Evolutionary conservation across 495 filamentous ascomycete genomes (phyloP).

Genomic region (Cercophora sp.): DNA sequence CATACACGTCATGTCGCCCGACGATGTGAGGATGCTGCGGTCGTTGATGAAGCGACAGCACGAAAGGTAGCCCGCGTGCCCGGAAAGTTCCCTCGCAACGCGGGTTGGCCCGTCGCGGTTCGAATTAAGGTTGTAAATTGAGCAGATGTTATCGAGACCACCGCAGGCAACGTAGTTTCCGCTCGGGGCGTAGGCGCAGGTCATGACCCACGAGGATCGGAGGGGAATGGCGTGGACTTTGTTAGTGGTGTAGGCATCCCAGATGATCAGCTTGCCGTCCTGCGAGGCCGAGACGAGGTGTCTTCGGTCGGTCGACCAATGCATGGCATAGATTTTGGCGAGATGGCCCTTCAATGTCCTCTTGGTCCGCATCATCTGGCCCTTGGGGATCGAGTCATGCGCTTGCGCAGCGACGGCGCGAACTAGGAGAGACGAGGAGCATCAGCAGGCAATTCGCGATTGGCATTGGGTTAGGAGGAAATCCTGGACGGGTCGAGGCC

Average conservation of each 20-base stretch:
- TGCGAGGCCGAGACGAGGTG: constrained; percentile 98
- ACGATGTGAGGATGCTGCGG: constrained; percentile 94
- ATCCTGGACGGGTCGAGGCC: background rate
- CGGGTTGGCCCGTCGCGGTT: constrained; percentile 93
- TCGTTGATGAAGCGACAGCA: constrained; percentile 99
- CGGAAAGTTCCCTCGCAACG: constrained; percentile 92
- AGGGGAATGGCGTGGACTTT: constrained; percentile 99
- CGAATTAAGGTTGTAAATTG: constrained; percentile 94
- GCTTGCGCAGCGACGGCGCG: constrained; percentile 84
- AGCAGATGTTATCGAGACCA: constrained; percentile 98
- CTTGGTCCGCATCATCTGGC: constrained; percentile 88
- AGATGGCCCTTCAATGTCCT: constrained; percentile 95
- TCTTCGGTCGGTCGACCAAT: constrained; percentile 98
- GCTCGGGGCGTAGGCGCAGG: constrained; percentile 96
- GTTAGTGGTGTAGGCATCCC: constrained; percentile 99
- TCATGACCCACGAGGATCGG: constrained; percentile 99
- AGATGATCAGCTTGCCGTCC: constrained; percentile 99
- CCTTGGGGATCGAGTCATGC: constrained; percentile 83
- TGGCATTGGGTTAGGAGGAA: too few relatives aligned
- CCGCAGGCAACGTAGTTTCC: constrained; percentile 98
- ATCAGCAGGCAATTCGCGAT: constrained; percentile 14
- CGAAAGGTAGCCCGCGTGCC: constrained; percentile 94
- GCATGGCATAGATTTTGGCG: constrained; percentile 99
- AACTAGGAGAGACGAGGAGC: constrained; percentile 50
- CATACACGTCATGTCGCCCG: constrained; percentile 99